A percentile compares a stretch with the other conserved stretches of the same genome.
phyloP scores from a whole-genome alignment of 305 asterid genomes.

The Ilex paraguariensis region DNA sequence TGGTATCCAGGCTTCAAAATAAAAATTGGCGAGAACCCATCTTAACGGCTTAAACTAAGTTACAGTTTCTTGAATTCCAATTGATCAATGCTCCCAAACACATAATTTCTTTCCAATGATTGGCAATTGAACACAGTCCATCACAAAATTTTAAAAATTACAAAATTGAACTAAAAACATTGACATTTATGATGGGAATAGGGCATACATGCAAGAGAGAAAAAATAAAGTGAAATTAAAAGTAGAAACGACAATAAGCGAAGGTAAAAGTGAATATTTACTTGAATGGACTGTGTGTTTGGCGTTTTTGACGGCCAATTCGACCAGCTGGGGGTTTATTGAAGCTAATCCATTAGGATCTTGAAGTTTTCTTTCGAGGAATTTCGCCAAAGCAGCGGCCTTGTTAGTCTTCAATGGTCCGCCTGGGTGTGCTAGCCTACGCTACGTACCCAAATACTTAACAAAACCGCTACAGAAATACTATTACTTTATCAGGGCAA shows the following conservation, averaged over 20 bases:
- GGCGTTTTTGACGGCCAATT: conserved; percentile 81
- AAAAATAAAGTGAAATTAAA: background rate
- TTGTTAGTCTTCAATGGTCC: conserved; percentile 96
- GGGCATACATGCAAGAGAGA: too few relatives aligned
- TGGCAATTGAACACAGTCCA: too few relatives aligned
- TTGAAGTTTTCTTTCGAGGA: conserved; percentile 79
- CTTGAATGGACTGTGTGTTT: conserved; percentile 66
- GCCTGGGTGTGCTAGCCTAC: conserved; percentile 90
- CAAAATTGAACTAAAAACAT: too few relatives aligned
- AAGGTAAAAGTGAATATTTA: conserved; percentile 24
- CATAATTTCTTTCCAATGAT: too few relatives aligned
- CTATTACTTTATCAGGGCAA: background rate
- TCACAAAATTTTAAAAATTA: too few relatives aligned
- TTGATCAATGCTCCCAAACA: too few relatives aligned
- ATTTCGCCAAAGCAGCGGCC: conserved; percentile 95
- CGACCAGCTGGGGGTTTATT: conserved; percentile 71
- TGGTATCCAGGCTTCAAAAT: too few relatives aligned
- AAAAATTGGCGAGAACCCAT: too few relatives aligned
- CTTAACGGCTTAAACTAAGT: too few relatives aligned
- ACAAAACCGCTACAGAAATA: conserved; percentile 15
- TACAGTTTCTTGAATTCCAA: too few relatives aligned
- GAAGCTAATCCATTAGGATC: conserved; percentile 79
- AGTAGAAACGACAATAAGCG: background rate
- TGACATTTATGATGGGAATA: too few relatives aligned
- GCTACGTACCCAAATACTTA: too few relatives aligned